Conservation (phyloP, 1,139 yeast genomes). For the Hemisphaericaspora xylanilytica region DNA sequence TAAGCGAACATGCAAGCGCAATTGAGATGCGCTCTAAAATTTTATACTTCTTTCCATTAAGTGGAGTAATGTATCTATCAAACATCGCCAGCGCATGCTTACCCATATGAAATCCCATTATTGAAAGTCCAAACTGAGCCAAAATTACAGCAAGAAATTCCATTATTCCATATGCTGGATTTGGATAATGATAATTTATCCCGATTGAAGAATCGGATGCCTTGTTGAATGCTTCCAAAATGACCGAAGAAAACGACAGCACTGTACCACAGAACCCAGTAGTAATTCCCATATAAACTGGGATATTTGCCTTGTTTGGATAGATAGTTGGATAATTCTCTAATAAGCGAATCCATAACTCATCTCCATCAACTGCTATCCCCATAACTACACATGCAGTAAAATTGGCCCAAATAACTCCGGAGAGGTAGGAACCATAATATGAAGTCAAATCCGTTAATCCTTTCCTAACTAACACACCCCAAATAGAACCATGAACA, state of each 20-base stretch:
- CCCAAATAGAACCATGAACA: conserved; percentile 39
- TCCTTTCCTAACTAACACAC: conserved; percentile 40
- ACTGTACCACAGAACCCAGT: conserved; percentile 84
- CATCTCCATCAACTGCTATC: conserved; percentile 29
- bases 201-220: conserved; percentile 47
- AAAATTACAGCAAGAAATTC: conserved; percentile 45
- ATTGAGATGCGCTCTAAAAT: conserved; percentile 20
- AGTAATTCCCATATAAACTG: conserved; percentile 61
- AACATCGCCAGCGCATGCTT: conserved; percentile 23
- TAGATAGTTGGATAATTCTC: conserved; percentile 9
- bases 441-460: conserved; percentile 31
- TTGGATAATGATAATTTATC: conserved; percentile 42
- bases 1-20: conserved; percentile 27
- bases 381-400: conserved; percentile 78
- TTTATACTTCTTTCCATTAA: conserved; percentile 15
- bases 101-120: conserved; percentile 36
- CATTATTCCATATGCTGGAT: conserved; percentile 78
- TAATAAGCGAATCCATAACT: conserved; percentile 26
- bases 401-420: conserved; percentile 82
- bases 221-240: conserved; percentile 59
- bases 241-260: conserved; percentile 76
- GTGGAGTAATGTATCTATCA: conserved; percentile 42
- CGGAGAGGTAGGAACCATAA: conserved; percentile 42
- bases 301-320: conserved; percentile 39
- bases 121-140: conserved; percentile 35